Evolutionary conservation across 306 rosid species (phyloP), one percentile per base, ranked within the genome.

Genomic region (Rosa persica): DNA sequence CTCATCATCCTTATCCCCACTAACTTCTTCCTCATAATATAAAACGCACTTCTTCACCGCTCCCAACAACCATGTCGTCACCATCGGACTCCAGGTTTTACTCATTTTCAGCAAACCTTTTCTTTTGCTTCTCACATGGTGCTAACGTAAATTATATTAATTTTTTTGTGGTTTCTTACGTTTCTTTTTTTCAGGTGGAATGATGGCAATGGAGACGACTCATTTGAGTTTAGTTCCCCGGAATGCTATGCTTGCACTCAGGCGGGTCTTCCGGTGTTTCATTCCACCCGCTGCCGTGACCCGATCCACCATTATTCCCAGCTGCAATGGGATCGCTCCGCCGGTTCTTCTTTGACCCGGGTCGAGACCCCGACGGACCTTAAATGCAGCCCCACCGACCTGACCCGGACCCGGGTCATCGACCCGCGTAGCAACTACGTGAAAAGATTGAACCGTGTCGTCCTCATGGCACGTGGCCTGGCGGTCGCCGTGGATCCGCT

Each of bases 191-290:
- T 40, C 83, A 80, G 83, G 79, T 8, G 68, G 60, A 64, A 38
- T 20, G 38, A 12, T 20, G 25, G n/a, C 20, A 48, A 75, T 8
- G 23, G 51, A 17, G 67, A 64, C 25, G 51, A 55, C 66, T 8
- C 71, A 15, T 46, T 67, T n/a, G 15, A 4, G 15, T 64, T 73
- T 51, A 40, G 38, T 67, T 43, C 74, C 23, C 52, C 54, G 5
- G 86, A 84, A 75, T 78, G 85, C 66, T 71, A 74, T n/a, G 80
- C 80, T 9, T 81, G 88, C 58, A 73, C 72, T 19, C 85, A 85
- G 23, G 71, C 58, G 46, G 85, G 85, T 2, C 51, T 81, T 27
- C 88, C 85, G 0, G 72, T 65, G 6, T 84, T 84, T 67, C 85
- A 84, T 67, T 84, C 88, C 67, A 34, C 4, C 65, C 82, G 54